Percentiles rank a stretch among this genome's conserved stretches.
Conservation (phyloP, 805 yeast genomes). For the Tetrapisispora iriomotensis region DNA sequence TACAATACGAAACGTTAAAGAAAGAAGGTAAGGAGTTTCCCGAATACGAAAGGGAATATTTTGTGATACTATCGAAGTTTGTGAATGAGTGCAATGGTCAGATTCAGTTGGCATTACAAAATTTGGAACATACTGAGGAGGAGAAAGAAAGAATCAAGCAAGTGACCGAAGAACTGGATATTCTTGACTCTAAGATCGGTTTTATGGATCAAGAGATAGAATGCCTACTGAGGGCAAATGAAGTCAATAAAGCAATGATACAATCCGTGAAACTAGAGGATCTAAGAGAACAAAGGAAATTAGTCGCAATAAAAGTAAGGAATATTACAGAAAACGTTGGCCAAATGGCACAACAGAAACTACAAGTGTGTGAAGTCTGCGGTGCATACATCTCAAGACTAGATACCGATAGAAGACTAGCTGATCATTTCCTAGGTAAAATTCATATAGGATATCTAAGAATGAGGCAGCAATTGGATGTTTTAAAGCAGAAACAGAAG, state of each 20-base stretch:
- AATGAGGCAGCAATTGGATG: conserved; percentile 51
- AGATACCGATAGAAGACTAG: conserved; percentile 80
- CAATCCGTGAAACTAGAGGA: conserved; percentile 40
- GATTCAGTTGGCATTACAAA: conserved; percentile 49
- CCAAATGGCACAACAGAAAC: conserved; percentile 78
- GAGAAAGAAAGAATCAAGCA: conserved; percentile 52
- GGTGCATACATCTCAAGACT: conserved; percentile 80
- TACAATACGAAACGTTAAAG: conserved; percentile 50
- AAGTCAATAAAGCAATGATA: conserved; percentile 41
- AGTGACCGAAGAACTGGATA: conserved; percentile 48
- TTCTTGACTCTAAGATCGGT: conserved; percentile 52
- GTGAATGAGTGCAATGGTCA: conserved; percentile 58
- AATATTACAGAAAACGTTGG: conserved; percentile 62
- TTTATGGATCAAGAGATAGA: conserved; percentile 59
- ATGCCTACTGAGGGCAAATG: conserved; percentile 39
- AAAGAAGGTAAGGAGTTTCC: conserved; percentile 35
- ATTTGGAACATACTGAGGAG: conserved; percentile 58
- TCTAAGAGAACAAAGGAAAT: conserved; percentile 39
- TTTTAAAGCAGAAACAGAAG: conserved; percentile 23
- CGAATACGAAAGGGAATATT: conserved; percentile 39
- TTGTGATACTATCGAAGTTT: conserved; percentile 40
- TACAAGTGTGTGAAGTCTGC: conserved; percentile 84
- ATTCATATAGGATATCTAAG: conserved; percentile 74
- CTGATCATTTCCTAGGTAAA: conserved; percentile 84
- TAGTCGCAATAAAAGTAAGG: conserved; percentile 46